phyloP scores from a whole-genome alignment of 2,329 filamentous ascomycete genomes.

The Neopestalotiopsis rosae region DNA sequence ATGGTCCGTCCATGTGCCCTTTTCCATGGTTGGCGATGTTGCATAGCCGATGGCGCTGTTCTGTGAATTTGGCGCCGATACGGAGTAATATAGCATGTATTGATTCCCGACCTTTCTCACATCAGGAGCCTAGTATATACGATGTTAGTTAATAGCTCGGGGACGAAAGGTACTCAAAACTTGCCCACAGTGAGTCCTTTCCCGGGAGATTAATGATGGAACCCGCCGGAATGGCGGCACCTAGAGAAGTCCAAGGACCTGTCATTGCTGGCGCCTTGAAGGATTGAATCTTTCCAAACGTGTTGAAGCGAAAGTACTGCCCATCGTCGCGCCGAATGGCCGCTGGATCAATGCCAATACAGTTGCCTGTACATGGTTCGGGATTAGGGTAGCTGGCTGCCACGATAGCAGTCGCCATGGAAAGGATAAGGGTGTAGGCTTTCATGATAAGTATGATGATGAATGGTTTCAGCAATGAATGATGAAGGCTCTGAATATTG shows the following conservation, averaged over 20 bases:
- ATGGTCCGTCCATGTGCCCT: constrained; percentile 26
- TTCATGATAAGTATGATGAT: not conserved
- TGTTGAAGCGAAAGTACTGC: constrained; percentile 49
- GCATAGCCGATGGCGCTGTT: constrained; percentile 26
- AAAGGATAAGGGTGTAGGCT: not conserved
- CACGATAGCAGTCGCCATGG: not conserved
- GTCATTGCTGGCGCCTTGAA: constrained; percentile 41
- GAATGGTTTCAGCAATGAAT: too few relatives aligned
- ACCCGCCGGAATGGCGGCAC: constrained; percentile 41
- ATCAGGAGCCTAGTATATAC: constrained; percentile 23
- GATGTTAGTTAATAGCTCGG: not conserved
- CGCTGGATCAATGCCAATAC: constrained; percentile 44
- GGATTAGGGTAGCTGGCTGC: not conserved
- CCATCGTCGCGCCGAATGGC: constrained; percentile 47
- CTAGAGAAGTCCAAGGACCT: constrained; percentile 47
- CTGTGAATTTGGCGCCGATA: constrained; percentile 21
- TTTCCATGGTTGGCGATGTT: constrained; percentile 24
- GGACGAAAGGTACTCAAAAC: constrained; percentile 10
- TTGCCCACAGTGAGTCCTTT: constrained; percentile 45
- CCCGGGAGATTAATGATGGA: constrained; percentile 41
- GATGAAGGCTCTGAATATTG: not conserved
- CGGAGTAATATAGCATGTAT: constrained; percentile 27
- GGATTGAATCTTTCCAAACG: constrained; percentile 44
- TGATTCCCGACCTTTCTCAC: constrained; percentile 24
- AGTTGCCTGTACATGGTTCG: constrained; percentile 43